phyloP scores from a whole-genome alignment of 345 rosid genomes.

The Melaleuca alternifolia region DNA sequence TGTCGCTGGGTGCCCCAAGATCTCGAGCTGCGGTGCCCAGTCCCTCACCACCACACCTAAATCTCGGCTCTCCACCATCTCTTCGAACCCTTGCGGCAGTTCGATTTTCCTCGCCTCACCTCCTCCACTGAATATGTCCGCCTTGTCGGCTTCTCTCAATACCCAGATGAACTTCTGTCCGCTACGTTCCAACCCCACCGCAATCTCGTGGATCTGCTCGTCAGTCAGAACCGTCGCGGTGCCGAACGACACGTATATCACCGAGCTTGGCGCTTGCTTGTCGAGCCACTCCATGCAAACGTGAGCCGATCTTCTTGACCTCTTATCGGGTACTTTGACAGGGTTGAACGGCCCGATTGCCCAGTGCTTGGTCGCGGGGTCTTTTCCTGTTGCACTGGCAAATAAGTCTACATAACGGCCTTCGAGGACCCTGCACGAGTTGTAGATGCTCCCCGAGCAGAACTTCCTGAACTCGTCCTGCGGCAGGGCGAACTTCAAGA shows the following conservation, averaged over 20 bases:
- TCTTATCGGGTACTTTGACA: background rate
- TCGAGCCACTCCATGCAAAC: slow-evolving; percentile 14
- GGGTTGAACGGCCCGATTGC: slow-evolving; percentile 11
- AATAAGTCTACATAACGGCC: background rate
- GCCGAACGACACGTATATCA: slow-evolving; percentile 14
- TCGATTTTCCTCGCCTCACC: slow-evolving; percentile 5
- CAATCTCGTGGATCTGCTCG: slow-evolving; percentile 13
- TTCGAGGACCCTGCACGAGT: slow-evolving; percentile 1
- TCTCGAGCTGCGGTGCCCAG: slow-evolving; percentile 58
- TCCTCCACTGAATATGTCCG: slow-evolving; percentile 24
- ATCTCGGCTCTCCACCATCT: slow-evolving; percentile 13
- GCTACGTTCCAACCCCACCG: slow-evolving; percentile 12
- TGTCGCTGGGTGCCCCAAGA: slow-evolving; percentile 30
- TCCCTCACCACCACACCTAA: slow-evolving; percentile 37
- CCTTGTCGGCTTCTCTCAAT: slow-evolving; percentile 46
- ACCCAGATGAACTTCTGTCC: slow-evolving; percentile 55
- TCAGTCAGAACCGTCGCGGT: slow-evolving; percentile 2
- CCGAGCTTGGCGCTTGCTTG: slow-evolving; percentile 4
- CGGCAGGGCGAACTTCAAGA: background rate
- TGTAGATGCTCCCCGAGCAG: background rate
- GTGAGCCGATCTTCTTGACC: background rate
- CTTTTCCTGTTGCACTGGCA: background rate
- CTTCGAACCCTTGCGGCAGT: slow-evolving; percentile 33
- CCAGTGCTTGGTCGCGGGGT: background rate
- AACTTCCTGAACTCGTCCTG: background rate